A percentile compares a stretch with the other conserved stretches of the same genome.
These are phyloP conservation scores for Aspergillus saccharolyticus DNA, from an alignment of 495 filamentous ascomycete species.

Conservation along the genomic window DNA sequence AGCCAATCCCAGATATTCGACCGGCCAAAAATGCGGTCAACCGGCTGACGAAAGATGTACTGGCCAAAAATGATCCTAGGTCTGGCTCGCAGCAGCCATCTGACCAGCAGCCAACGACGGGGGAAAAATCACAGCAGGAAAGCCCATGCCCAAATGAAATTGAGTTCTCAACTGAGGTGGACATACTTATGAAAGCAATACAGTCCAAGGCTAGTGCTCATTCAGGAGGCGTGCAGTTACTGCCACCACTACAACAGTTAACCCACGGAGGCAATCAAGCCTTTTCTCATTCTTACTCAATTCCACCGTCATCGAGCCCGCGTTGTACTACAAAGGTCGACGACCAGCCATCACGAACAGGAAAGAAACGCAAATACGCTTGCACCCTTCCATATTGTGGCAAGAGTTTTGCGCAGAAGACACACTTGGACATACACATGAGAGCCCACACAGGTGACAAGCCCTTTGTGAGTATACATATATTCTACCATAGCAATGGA, in stretches of 20 bases:
- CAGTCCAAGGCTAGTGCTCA: slow-evolving; percentile 57
- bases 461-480: slow-evolving; percentile 68
- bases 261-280: slow-evolving; percentile 20
- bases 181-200: slow-evolving; percentile 88
- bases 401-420: slow-evolving; percentile 87
- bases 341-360: slow-evolving; percentile 29
- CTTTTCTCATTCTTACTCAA: slow-evolving; percentile 28
- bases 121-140: slow-evolving; percentile 12
- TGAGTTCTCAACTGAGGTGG: slow-evolving; percentile 75
- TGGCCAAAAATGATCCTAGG: slow-evolving; percentile 18
- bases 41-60: slow-evolving; percentile 21
- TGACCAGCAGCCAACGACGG: slow-evolving; percentile 6
- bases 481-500: neutral
- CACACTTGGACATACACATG: slow-evolving; percentile 86
- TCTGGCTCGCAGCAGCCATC: slow-evolving; percentile 6
- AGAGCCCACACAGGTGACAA: slow-evolving; percentile 87
- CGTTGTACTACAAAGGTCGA: slow-evolving; percentile 25
- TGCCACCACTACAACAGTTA: slow-evolving; percentile 35
- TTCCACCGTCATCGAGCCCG: slow-evolving; percentile 16
- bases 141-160: slow-evolving; percentile 32
- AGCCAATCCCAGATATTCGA: slow-evolving; percentile 35
- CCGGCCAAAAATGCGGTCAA: slow-evolving; percentile 41
- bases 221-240: slow-evolving; percentile 21
- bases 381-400: slow-evolving; percentile 72
- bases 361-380: slow-evolving; percentile 53